A percentile compares a stretch with the other conserved stretches of the same genome.
Conservation (phyloP, 2,329 filamentous ascomycete species). For the Nigrograna mackinnonii region DNA sequence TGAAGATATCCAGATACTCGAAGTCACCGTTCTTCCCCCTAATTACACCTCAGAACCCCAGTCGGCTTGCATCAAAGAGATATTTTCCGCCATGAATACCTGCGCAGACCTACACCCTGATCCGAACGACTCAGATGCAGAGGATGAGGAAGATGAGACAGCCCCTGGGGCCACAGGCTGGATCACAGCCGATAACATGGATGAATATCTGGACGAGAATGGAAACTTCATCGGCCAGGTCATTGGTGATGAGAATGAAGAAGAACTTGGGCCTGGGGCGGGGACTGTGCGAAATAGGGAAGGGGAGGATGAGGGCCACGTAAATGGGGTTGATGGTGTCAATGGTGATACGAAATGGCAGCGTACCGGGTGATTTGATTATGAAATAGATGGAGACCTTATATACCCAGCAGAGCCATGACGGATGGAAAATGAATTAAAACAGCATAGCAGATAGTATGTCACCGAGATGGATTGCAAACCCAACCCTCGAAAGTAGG, state of each 20-base stretch:
- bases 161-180: constrained; percentile 77
- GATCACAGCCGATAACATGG: constrained; percentile 92
- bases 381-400: too few relatives aligned
- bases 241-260: constrained; percentile 18
- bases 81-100: constrained; percentile 72
- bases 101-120: constrained; percentile 80
- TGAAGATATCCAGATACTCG: constrained; percentile 65
- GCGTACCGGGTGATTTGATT: constrained; percentile 28
- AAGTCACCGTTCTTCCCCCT: constrained; percentile 67
- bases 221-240: constrained; percentile 41
- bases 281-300: constrained; percentile 40
- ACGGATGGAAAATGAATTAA: too few relatives aligned
- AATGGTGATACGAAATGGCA: constrained; percentile 38
- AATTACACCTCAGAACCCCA: constrained; percentile 24
- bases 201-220: constrained; percentile 62
- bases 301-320: constrained; percentile 28
- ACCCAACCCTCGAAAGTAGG: too few relatives aligned
- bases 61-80: constrained; percentile 45
- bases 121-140: constrained; percentile 59
- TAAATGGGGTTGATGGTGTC: constrained; percentile 25
- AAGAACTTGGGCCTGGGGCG: constrained; percentile 39
- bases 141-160: constrained; percentile 54
- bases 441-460: too few relatives aligned
- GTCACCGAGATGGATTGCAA: too few relatives aligned
- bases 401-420: too few relatives aligned